Evolutionary conservation across 1,139 yeast genomes (phyloP).

Genomic region (Candida tunisiensis): DNA sequence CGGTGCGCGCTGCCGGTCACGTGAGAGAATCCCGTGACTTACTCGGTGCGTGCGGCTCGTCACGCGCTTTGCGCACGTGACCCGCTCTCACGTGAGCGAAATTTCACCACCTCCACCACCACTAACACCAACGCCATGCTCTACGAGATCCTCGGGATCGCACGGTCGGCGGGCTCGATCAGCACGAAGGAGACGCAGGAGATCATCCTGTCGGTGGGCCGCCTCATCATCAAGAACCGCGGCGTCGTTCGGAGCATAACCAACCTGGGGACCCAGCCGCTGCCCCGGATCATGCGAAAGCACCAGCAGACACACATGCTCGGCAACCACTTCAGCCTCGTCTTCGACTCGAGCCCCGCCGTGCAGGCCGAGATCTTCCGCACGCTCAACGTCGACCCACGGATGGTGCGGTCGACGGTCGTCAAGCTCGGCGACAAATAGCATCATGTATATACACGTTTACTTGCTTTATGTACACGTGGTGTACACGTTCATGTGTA

Average conservation of each 20-base stretch:
- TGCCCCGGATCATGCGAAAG: constrained; percentile 70
- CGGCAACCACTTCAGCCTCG: constrained; percentile 75
- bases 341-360: constrained; percentile 71
- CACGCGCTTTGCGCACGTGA: not conserved
- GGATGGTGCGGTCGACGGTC: constrained; percentile 67
- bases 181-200: constrained; percentile 23
- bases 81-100: too few relatives aligned
- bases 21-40: too few relatives aligned
- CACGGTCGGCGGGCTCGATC: constrained; percentile 30
- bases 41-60: too few relatives aligned
- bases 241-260: constrained; percentile 78
- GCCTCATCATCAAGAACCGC: constrained; percentile 68
- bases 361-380: constrained; percentile 78
- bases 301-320: constrained; percentile 84
- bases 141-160: constrained; percentile 80
- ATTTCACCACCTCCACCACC: too few relatives aligned
- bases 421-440: constrained; percentile 42
- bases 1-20: too few relatives aligned
- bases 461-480: too few relatives aligned
- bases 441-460: too few relatives aligned
- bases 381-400: constrained; percentile 73
- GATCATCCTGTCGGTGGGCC: constrained; percentile 69
- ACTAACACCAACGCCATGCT: constrained; percentile 36
- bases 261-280: constrained; percentile 59
- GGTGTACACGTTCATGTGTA: too few relatives aligned